These are phyloP conservation scores for Aspergillus sclerotiicarbonarius DNA, from an alignment of 495 filamentous ascomycete genomes.

Conservation along the genomic window DNA sequence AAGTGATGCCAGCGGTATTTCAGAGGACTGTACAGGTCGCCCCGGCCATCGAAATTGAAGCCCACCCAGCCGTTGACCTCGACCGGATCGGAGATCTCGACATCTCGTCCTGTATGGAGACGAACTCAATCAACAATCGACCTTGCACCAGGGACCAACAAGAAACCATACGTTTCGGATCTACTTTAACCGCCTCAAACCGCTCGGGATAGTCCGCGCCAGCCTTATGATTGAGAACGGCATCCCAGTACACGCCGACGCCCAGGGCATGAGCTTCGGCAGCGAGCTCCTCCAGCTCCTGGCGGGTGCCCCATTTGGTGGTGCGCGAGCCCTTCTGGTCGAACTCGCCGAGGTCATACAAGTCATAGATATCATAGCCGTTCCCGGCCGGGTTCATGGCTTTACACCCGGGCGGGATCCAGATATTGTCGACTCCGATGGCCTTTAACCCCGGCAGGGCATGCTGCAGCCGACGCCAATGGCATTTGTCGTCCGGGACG, in stretches of 20 bases:
- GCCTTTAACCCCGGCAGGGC: constrained; percentile 53
- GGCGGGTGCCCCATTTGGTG: constrained; percentile 67
- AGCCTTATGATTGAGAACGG: constrained; percentile 75
- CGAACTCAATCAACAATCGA: neutral
- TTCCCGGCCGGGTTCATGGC: constrained; percentile 59
- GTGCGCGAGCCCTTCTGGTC: constrained; percentile 62
- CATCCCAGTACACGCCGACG: constrained; percentile 66
- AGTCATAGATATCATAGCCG: constrained; percentile 73
- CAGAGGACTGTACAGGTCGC: constrained; percentile 56
- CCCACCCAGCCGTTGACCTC: constrained; percentile 66
- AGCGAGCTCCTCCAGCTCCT: constrained; percentile 55
- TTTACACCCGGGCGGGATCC: constrained; percentile 74
- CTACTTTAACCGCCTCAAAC: constrained; percentile 59
- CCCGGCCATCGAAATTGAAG: constrained; percentile 62
- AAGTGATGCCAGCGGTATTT: constrained; percentile 73
- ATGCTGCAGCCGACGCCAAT: constrained; percentile 58
- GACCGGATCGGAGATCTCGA: constrained; percentile 52
- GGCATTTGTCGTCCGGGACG: constrained; percentile 57
- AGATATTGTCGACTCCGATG: constrained; percentile 62
- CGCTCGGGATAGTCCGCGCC: constrained; percentile 61
- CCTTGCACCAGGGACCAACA: neutral
- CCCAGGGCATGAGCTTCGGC: constrained; percentile 45
- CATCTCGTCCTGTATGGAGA: constrained; percentile 44
- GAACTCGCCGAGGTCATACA: constrained; percentile 77
- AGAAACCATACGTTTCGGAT: constrained; percentile 43